Base-by-base conservation (phyloP, 805 yeast species). In the Kodamaea neixiangensis region DNA sequence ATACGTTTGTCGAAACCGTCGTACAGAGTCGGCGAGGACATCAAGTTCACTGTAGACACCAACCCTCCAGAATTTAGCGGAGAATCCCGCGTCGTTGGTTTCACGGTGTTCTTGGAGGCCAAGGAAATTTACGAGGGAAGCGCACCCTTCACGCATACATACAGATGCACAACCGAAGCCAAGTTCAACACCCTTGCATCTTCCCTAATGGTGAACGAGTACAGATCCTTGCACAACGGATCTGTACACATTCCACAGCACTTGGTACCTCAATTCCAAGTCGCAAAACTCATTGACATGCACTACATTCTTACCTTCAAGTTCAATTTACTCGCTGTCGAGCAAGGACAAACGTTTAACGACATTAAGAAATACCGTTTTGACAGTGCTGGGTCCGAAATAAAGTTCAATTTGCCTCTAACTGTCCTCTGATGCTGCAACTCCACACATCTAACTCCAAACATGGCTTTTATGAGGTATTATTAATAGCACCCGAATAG, bases 11-110 rank as follows among this genome's bases (percentile, higher is more conserved):
- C 74, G 1, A 66, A 66, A 46, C 68, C 75, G 3, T 66, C 63
- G 42, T 72, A 61, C 58, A 72, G 66, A 48, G 53, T 71, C 19
- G 78, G 78, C 15, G 75, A 73, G 25, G 76, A 73, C 48, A 55
- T 73, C 10, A 56, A 64, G 47, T 72, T 67, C 50, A 54, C 58
- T 1, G 54, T 74, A n/a, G 66, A 68, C 45, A 56, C 66, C 13
- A 64, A 63, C 37, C 63, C 65, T 1, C 53, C 41, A 3, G 54
- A 40, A 14, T 20, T 31, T 14, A 37, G 49, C 20, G 51, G 51
- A n/a, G 48, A 44, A 3, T 58, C 68, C 1, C 64, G 63, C 37
- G 64, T 72, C 5, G 68, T 64, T 1, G 78, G 78, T 1, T 50
- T 65, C 19, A 59, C 68, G 3, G 61, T 58, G 7, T 69, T 67